Evolutionary conservation across 768 basidiomycete species (phyloP), one percentile per base, ranked within the genome.

Genomic region (Chalciporus chontae): DNA sequence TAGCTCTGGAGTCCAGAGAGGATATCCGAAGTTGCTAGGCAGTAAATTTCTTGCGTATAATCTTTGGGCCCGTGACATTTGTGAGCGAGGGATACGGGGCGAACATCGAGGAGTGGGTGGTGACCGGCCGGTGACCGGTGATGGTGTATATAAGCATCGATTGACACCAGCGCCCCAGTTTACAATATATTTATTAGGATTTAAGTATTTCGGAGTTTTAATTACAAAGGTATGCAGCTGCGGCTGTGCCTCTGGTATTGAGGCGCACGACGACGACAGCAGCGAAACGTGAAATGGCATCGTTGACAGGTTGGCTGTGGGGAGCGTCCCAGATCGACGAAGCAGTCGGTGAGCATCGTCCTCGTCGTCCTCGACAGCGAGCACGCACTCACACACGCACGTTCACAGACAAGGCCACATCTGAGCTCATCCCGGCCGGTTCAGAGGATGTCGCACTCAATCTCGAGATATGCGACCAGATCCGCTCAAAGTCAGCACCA

Each of bases 401-500:
- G 51, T 15, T 29, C 17, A 44, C 70, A 95, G 93, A 94, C 75
- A 93, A 90, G 72, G 90, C 90, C n/a, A 96, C 94, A 14, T 93
- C 92, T 4, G 91, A 94, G 67, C 76, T 92, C 21, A 71, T 92
- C 46, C 90, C 93, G 34, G 77, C 82, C 41, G 88, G 87, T 23
- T 73, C 82, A 45, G 91, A 94, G 66, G 92, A 97, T 68, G 93
- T 98, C 34, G 91, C 93, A 8, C 77, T 93, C 55, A 88, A 88
- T 61, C 87, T 99, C 51, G 93, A 97, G 67, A 91, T 97, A 75
- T 93, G 92, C 57, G 96, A 99, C 71, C 87, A 94, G 69, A 94
- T 99, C 65, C 83, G 94, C 47, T 91, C 91, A 6, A 94, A 95
- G 74, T 81, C 87, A 37, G 85, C 87, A 0, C 79, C 81, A 15